Conservation (phyloP, 176 grass and related monocot genomes). For the Musa itinerans region DNA sequence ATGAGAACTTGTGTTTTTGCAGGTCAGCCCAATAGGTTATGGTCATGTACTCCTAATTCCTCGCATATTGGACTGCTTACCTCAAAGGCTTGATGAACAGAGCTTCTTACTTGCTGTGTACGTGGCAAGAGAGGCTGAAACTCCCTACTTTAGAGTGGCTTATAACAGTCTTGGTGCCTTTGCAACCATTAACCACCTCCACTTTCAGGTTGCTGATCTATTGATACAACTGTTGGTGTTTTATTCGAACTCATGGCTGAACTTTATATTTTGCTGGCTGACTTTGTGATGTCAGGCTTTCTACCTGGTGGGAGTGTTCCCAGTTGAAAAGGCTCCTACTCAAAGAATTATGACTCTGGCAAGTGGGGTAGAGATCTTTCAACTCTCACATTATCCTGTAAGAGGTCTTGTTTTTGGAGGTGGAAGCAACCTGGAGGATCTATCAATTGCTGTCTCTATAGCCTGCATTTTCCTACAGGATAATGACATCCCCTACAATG, state of each 20-base stretch:
- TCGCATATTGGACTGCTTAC: conserved; percentile 35
- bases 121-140: conserved; percentile 40
- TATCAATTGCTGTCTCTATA: conserved; percentile 44
- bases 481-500: conserved; percentile 69
- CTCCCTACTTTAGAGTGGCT: conserved; percentile 49
- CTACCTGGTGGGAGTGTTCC: conserved; percentile 48
- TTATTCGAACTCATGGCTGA: background rate
- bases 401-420: conserved; percentile 65
- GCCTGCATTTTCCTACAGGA: conserved; percentile 64
- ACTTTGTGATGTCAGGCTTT: conserved; percentile 32
- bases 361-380: conserved; percentile 33
- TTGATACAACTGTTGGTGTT: background rate
- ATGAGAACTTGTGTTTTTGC: background rate
- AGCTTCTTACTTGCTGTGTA: conserved; percentile 50
- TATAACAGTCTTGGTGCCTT: conserved; percentile 68
- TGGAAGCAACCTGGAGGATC: conserved; percentile 28
- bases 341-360: conserved; percentile 25
- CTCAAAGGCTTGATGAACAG: conserved; percentile 41
- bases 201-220: conserved; percentile 52
- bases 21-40: conserved; percentile 67
- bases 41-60: conserved; percentile 62
- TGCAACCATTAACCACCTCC: conserved; percentile 68
- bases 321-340: conserved; percentile 48
- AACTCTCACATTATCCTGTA: conserved; percentile 53
- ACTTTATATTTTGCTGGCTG: background rate